Conservation (phyloP, 2,329 filamentous ascomycete species). For the Fusarium drepaniforme region DNA sequence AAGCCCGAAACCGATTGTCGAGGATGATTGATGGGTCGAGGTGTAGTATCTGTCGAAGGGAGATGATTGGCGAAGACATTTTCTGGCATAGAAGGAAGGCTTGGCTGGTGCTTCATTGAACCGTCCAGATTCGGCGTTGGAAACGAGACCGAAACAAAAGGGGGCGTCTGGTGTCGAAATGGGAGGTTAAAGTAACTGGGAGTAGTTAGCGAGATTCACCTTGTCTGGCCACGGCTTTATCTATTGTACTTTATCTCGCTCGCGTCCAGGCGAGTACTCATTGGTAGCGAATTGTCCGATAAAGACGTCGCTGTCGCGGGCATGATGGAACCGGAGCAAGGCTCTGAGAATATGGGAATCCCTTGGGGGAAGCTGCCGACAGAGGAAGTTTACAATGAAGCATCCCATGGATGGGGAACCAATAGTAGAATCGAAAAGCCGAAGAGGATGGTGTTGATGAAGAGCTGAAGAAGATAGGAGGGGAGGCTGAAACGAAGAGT, state of each 20-base stretch:
- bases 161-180: slow-evolving; percentile 20
- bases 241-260: slow-evolving; percentile 43
- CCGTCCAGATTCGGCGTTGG: slow-evolving; percentile 12
- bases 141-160: slow-evolving; percentile 24
- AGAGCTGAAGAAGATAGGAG: not conserved
- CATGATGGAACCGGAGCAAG: slow-evolving; percentile 27
- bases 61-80: slow-evolving; percentile 13
- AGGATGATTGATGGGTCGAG: slow-evolving; percentile 2
- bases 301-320: slow-evolving; percentile 19
- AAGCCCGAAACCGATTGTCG: slow-evolving; percentile 31
- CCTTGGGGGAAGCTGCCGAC: not conserved
- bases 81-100: slow-evolving; percentile 27
- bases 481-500: not conserved
- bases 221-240: accelerated
- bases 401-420: not conserved
- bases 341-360: not conserved
- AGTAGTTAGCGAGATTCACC: not conserved
- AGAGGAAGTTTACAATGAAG: not conserved
- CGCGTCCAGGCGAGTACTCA: slow-evolving; percentile 4
- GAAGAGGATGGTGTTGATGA: not conserved
- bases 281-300: slow-evolving; percentile 26
- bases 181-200: slow-evolving; percentile 51
- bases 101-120: slow-evolving; percentile 33
- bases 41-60: slow-evolving; percentile 6
- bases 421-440: not conserved